phyloP scores from a whole-genome alignment of 305 asterid genomes.

The Stenogyne calaminthoides region DNA sequence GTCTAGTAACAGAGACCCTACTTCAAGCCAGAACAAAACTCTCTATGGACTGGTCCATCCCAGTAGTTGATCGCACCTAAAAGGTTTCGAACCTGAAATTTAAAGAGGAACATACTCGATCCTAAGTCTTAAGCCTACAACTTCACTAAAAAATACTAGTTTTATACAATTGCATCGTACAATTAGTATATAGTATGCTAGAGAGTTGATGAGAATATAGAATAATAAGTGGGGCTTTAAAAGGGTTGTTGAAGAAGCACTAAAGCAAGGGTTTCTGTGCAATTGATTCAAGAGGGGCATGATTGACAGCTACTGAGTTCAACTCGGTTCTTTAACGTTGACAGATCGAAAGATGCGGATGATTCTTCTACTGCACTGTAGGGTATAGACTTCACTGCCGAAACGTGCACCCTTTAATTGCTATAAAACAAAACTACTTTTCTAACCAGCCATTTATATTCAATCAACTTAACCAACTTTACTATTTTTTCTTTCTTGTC shows the following conservation, averaged over 20 bases:
- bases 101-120: too few relatives aligned
- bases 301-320: constrained; percentile 26
- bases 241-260: constrained; percentile 38
- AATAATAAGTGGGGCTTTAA: constrained; percentile 13
- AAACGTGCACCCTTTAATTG: background rate
- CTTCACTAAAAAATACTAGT: too few relatives aligned
- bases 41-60: too few relatives aligned
- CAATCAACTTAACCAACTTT: background rate
- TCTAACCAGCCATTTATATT: background rate
- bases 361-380: constrained; percentile 24
- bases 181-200: too few relatives aligned
- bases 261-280: constrained; percentile 24
- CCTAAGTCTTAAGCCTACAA: too few relatives aligned
- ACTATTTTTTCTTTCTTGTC: background rate
- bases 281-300: background rate
- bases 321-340: constrained; percentile 21
- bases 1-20: too few relatives aligned
- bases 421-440: constrained; percentile 14
- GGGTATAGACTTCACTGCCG: constrained; percentile 28
- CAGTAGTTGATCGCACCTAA: too few relatives aligned
- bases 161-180: too few relatives aligned
- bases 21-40: too few relatives aligned
- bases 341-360: constrained; percentile 30
- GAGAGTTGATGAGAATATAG: background rate
- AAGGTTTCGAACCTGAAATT: too few relatives aligned